These are phyloP conservation scores for Thecaphora thlaspeos DNA, from an alignment of 1,284 basidiomycete species.

Conservation along the genomic window DNA sequence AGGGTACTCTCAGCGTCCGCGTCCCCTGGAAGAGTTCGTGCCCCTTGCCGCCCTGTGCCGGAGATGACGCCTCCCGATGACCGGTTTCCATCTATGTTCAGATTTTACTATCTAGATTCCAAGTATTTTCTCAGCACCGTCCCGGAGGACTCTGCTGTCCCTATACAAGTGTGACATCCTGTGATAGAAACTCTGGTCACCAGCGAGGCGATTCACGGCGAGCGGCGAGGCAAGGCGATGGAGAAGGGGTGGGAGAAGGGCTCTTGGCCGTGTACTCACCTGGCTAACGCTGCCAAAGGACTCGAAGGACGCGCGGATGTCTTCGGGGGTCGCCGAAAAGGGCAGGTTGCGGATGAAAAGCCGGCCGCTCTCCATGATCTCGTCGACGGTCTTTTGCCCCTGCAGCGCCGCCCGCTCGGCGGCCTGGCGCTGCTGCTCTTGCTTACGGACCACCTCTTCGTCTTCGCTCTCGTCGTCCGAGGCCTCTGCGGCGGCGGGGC, in stretches of 20 bases:
- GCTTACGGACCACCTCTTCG: constrained; percentile 16
- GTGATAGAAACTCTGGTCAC: too few species aligned
- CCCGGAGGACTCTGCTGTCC: constrained; percentile 49
- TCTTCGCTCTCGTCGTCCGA: constrained; percentile 21
- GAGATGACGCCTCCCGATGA: neutral
- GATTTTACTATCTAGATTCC: constrained; percentile 55
- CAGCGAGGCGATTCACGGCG: too few species aligned
- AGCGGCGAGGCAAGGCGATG: too few species aligned
- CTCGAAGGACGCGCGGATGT: constrained; percentile 70
- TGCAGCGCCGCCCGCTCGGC: constrained; percentile 32
- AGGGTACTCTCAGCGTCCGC: too few species aligned
- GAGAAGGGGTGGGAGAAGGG: neutral
- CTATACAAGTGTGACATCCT: constrained; percentile 55
- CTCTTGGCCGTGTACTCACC: constrained; percentile 41
- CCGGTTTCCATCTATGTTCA: constrained; percentile 2
- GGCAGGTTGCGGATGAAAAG: constrained; percentile 89
- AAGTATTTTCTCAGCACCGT: constrained; percentile 49
- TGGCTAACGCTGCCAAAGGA: constrained; percentile 69
- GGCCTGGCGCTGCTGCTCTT: constrained; percentile 21
- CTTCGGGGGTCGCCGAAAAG: constrained; percentile 75
- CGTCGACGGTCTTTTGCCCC: constrained; percentile 59
- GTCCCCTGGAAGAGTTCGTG: too few species aligned
- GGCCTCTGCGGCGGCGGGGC: constrained; percentile 16
- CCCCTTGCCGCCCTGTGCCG: neutral
- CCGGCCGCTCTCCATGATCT: constrained; percentile 75